Evolutionary conservation across 345 rosid species (phyloP).

Genomic region (Melastoma malabathricum): DNA sequence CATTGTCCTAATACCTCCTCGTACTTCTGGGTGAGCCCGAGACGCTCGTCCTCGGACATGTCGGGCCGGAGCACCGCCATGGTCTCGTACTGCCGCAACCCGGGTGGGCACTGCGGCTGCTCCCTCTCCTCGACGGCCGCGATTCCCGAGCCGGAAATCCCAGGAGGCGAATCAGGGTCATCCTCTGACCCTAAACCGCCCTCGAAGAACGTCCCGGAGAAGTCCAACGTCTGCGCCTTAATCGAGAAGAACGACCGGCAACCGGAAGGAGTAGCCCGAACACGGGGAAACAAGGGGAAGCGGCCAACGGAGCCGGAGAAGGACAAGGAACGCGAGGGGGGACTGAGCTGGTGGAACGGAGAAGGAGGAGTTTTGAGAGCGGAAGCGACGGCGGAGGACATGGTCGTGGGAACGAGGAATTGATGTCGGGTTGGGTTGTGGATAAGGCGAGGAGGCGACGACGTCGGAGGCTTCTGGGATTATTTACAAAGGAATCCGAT

Average conservation of each 20-base stretch:
- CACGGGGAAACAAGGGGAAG: too few relatives aligned
- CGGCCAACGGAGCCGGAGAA: too few relatives aligned
- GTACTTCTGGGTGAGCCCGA: constrained; percentile 82
- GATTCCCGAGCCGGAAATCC: constrained; percentile 29
- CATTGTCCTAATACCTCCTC: constrained; percentile 57
- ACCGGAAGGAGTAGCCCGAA: too few relatives aligned
- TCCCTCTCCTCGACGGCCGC: constrained; percentile 63
- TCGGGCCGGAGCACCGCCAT: constrained; percentile 88
- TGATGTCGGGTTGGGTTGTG: too few relatives aligned
- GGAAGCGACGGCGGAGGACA: too few relatives aligned
- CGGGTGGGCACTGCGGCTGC: constrained; percentile 84
- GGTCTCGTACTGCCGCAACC: constrained; percentile 74
- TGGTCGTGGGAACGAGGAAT: too few relatives aligned
- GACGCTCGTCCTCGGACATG: constrained; percentile 88
- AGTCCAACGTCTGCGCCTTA: constrained; percentile 55
- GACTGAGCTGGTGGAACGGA: not conserved
- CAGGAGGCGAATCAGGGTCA: constrained; percentile 37
- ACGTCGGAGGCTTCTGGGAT: too few relatives aligned
- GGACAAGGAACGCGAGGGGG: not conserved
- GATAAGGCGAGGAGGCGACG: too few relatives aligned
- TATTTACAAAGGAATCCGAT: too few relatives aligned
- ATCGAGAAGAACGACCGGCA: constrained; percentile 4
- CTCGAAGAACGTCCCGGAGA: constrained; percentile 71
- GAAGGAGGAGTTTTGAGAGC: too few relatives aligned
- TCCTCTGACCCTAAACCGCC: constrained; percentile 57